These are phyloP conservation scores for Lipomyces sp. DNA, from an alignment of 805 yeast species.

Conservation along the genomic window DNA sequence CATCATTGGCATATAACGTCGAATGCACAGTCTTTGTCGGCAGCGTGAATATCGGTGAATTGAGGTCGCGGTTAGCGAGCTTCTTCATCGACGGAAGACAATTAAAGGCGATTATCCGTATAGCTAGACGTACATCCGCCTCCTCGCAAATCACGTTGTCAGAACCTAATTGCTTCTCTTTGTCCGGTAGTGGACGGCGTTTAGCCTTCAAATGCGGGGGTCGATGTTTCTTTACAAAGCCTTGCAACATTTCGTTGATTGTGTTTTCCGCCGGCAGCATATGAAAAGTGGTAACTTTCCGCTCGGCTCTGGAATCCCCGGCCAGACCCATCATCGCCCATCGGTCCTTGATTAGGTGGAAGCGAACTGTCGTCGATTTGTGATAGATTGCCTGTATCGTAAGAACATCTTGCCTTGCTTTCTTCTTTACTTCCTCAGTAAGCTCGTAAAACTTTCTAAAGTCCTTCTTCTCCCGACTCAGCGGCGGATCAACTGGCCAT, in stretches of 20 bases:
- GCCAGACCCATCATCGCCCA: slow-evolving; percentile 6
- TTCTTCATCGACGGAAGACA: slow-evolving; percentile 7
- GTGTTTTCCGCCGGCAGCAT: slow-evolving; percentile 4
- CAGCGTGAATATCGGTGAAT: not conserved
- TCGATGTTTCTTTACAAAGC: not conserved
- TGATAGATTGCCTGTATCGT: not conserved
- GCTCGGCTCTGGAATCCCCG: not conserved
- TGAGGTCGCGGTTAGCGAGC: not conserved
- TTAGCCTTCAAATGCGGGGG: not conserved
- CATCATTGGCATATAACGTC: slow-evolving; percentile 5
- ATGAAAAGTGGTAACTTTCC: not conserved
- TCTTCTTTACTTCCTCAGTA: not conserved
- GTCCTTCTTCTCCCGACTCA: no score
- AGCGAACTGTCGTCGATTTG: not conserved
- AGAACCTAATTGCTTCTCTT: not conserved
- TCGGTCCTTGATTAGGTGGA: slow-evolving; percentile 3
- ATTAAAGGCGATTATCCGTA: slow-evolving; percentile 1
- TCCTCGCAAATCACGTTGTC: not conserved
- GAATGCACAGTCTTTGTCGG: slow-evolving; percentile 4
- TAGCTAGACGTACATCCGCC: no score
- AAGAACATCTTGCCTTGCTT: not conserved
- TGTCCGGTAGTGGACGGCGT: not conserved
- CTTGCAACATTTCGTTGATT: not conserved
- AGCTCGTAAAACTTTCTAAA: not conserved
- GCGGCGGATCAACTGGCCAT: no score